These are phyloP conservation scores for Epithemia pelagica DNA, from an alignment of 108 stramenopile species.

Conservation along the genomic window DNA sequence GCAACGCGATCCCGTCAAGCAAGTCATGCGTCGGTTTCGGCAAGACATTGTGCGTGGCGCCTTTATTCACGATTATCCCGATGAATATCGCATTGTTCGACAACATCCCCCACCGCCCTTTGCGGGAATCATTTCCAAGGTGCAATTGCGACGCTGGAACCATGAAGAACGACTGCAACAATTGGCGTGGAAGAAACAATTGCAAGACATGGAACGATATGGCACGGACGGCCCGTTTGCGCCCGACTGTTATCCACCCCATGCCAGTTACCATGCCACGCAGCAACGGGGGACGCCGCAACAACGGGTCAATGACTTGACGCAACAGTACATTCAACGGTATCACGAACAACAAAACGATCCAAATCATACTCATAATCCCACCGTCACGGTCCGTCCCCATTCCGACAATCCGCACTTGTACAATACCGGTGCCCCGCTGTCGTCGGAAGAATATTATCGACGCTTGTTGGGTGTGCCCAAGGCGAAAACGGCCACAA, in stretches of 20 bases:
- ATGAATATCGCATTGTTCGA: constrained; percentile 65
- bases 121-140: constrained; percentile 50
- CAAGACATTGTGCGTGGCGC: constrained; percentile 36
- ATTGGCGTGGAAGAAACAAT: no score
- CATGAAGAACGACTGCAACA: constrained; percentile 11
- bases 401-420: neutral
- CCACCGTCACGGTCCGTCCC: no score
- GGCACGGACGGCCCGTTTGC: no score
- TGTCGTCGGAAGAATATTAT: constrained; percentile 61
- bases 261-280: no score
- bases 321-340: no score
- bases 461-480: constrained; percentile 49
- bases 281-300: no score
- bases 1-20: constrained; percentile 13
- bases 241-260: no score
- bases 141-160: constrained; percentile 18
- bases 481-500: constrained; percentile 44
- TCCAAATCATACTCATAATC: no score
- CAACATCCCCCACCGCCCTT: constrained; percentile 68
- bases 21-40: constrained; percentile 29
- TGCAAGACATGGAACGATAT: no score
- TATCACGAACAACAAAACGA: no score
- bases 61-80: constrained; percentile 56
- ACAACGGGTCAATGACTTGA: no score
- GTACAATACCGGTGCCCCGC: neutral